Evolutionary conservation across 768 basidiomycete genomes (phyloP), one percentile per base, ranked within the genome.

Genomic region (Termitomyces eurrhizus): DNA sequence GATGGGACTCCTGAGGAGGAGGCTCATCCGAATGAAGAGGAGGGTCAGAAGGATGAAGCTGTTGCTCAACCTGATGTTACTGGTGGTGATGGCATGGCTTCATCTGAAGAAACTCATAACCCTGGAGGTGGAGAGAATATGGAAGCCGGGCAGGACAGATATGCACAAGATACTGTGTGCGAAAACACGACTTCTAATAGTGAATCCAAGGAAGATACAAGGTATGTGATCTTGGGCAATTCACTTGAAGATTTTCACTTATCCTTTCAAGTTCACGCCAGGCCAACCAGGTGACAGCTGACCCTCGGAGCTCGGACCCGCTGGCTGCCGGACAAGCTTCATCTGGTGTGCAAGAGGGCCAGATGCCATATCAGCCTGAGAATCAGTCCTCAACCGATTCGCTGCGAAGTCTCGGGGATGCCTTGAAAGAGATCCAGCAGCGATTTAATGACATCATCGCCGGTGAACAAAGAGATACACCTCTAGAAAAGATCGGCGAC

Each of bases 371-470:
- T 16, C 76, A 74, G 50, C 75, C 74, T 6, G 77, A 80, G 29
- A 70, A 67, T 33, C 75, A 75, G 57, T 66, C 72, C 9, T 57
- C 71, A 36, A 70, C 73, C 36, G 86, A 90, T 65, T 85, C 88
- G 4, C 73, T 87, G 41, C 91, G 93, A 53, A 90, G 85, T 64
- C 84, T 95, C 2, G 94, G 94, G 35, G 94, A 97, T 67, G 83
- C 90, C 0, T 72, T 92, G 55, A 84, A 89, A 64, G 89, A 95
- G 66, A 89, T 95, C 57, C 86, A 83, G 52, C 85, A 89, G 62
- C 86, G 88, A n/a, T 85, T 93, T 64, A 86, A 95, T 60, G 89
- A 93, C 60, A 96, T 98, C 61, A 74, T 89, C 57, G 76, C 82
- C 57, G 70, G 75, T 8, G 70, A 75, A 58, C 63, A 71, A 21